These are phyloP conservation scores for Cladosporium velox DNA, from an alignment of 2,329 filamentous ascomycete genomes.

Conservation along the genomic window DNA sequence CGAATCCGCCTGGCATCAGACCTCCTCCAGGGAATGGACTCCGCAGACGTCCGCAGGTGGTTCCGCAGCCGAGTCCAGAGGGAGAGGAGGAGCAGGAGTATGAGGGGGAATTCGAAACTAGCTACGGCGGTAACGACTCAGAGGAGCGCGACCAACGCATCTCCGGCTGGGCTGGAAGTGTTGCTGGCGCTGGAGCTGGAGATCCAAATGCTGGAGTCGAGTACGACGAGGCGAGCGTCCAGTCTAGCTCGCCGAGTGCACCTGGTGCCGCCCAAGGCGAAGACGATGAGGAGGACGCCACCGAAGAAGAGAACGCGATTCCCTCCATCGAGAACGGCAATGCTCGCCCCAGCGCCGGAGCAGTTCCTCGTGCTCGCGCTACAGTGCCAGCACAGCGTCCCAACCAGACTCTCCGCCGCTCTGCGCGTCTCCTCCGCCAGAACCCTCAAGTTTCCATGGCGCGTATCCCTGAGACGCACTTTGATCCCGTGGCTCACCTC, in stretches of 20 bases:
- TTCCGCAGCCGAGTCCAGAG: background rate
- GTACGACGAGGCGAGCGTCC: background rate
- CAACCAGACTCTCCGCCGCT: background rate
- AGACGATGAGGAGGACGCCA: background rate
- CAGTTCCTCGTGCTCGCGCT: background rate
- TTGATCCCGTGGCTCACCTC: background rate
- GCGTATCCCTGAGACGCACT: background rate
- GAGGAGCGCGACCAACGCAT: slow-evolving; percentile 1
- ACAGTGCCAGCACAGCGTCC: background rate
- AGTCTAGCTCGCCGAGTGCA: background rate
- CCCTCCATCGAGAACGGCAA: background rate
- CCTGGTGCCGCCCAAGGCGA: background rate
- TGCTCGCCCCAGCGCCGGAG: background rate
- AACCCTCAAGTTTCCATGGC: background rate
- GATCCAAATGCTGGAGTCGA: background rate
- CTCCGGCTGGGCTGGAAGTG: background rate
- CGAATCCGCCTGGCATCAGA: background rate
- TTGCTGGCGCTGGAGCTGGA: background rate
- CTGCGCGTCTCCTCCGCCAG: background rate
- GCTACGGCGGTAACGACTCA: background rate
- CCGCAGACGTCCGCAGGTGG: background rate
- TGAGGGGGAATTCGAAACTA: no score
- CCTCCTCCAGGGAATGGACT: background rate
- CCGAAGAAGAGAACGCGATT: background rate
- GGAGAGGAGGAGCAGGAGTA: background rate